phyloP scores from a whole-genome alignment of 768 basidiomycete genomes.

The Pleurotus ostreatus region DNA sequence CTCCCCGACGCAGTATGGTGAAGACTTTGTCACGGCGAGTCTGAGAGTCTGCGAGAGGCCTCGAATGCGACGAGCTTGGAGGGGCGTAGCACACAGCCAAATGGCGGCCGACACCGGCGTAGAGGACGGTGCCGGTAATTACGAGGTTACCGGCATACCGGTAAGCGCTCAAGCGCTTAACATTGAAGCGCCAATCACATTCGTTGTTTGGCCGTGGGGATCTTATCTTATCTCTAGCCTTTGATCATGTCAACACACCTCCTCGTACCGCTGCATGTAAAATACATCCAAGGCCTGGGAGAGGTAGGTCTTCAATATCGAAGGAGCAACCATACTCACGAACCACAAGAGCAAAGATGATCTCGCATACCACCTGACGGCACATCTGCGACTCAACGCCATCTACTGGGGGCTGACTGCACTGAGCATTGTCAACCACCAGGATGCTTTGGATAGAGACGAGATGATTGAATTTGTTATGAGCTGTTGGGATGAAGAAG shows the following conservation, averaged over 20 bases:
- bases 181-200: not conserved
- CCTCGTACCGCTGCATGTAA: conserved; percentile 58
- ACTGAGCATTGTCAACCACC: conserved; percentile 70
- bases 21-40: no score
- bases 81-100: no score
- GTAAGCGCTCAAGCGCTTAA: not conserved
- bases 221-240: not conserved
- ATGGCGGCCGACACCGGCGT: no score
- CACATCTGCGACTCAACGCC: conserved; percentile 93
- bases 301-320: conserved; percentile 36
- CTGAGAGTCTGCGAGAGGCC: no score
- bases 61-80: no score
- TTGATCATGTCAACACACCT: conserved; percentile 12
- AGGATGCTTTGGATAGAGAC: conserved; percentile 75
- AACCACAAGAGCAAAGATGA: conserved; percentile 70
- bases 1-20: no score
- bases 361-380: conserved; percentile 82
- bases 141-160: no score
- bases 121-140: no score
- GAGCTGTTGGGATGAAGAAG: conserved; percentile 93
- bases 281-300: conserved; percentile 74
- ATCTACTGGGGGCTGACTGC: conserved; percentile 97
- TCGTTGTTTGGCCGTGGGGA: not conserved
- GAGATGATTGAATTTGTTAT: conserved; percentile 88
- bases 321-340: not conserved